Percentiles rank a stretch among this genome's conserved stretches.
Evolutionary conservation across 495 filamentous ascomycete species (phyloP).

Genomic region (Annulohypoxylon moriforme): DNA sequence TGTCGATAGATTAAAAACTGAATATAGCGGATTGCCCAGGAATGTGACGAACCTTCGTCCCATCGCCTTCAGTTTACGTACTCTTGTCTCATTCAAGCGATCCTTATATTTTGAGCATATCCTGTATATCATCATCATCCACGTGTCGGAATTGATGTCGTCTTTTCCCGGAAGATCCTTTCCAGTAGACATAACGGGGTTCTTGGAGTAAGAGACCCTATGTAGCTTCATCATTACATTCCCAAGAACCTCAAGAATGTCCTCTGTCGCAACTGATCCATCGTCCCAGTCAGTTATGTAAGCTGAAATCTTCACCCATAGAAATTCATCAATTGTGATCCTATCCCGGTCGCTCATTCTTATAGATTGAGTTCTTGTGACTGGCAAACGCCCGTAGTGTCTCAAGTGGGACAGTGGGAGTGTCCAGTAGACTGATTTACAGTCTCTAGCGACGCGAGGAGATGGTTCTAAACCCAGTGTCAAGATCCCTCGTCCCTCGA

Average conservation of each 20-base stretch:
- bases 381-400: conserved; percentile 1
- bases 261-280: background rate
- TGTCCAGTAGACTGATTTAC: conserved; percentile 4
- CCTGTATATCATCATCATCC: conserved; percentile 8
- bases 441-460: background rate
- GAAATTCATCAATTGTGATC: background rate
- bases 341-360: background rate
- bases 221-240: background rate
- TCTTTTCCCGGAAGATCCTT: too few species aligned
- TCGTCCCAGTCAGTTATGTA: background rate
- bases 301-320: conserved; percentile 1
- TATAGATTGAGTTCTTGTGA: conserved; percentile 2
- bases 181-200: too few species aligned
- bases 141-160: background rate
- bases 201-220: background rate
- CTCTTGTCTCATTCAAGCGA: background rate
- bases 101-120: background rate
- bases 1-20: background rate
- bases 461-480: background rate
- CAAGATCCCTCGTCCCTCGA: background rate
- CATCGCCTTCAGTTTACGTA: conserved; percentile 2
- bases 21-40: background rate
- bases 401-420: background rate
- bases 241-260: background rate
- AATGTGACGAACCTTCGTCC: background rate